Evolutionary conservation across 1,284 basidiomycete species (phyloP).

Genomic region (Hymenochaete sp.): DNA sequence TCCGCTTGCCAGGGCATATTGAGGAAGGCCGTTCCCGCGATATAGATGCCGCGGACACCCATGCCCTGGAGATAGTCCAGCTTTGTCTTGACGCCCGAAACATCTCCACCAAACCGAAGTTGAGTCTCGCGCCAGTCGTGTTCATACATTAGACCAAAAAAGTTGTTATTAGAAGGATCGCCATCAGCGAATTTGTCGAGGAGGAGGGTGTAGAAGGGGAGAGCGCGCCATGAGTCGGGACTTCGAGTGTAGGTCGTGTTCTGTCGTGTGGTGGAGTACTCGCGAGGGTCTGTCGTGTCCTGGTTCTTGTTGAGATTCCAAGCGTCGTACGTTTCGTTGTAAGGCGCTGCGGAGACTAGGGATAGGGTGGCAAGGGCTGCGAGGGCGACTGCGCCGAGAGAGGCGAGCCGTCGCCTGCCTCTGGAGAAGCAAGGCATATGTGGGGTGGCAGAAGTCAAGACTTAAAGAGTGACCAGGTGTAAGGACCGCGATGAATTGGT

Average conservation of each 20-base stretch:
- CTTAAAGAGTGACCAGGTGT: background rate
- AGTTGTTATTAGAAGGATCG: constrained; percentile 85
- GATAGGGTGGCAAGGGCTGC: constrained; percentile 18
- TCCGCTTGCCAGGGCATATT: constrained; percentile 96
- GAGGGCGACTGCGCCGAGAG: too few species aligned
- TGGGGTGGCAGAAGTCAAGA: background rate
- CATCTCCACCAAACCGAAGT: constrained; percentile 79
- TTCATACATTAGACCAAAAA: constrained; percentile 71
- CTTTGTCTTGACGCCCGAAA: constrained; percentile 62
- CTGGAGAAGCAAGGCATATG: constrained; percentile 10
- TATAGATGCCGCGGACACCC: constrained; percentile 77
- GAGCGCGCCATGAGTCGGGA: constrained; percentile 77
- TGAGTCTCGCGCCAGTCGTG: constrained; percentile 83
- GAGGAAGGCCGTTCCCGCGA: constrained; percentile 83
- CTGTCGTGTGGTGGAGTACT: constrained; percentile 58
- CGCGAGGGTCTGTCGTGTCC: constrained; percentile 56
- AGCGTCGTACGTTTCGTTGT: constrained; percentile 63
- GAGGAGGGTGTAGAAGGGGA: constrained; percentile 80
- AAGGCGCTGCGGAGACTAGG: constrained; percentile 48
- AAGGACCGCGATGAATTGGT: background rate
- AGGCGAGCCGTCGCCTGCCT: constrained; percentile 6
- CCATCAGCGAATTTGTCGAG: constrained; percentile 91
- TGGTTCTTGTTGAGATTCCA: constrained; percentile 85
- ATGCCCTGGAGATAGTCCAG: constrained; percentile 86
- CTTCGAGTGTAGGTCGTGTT: constrained; percentile 68